Evolutionary conservation across 225 moss, liverwort and hornwort species (phyloP), one percentile per base, ranked within the genome.

Genomic region (Anthoceros angustus): DNA sequence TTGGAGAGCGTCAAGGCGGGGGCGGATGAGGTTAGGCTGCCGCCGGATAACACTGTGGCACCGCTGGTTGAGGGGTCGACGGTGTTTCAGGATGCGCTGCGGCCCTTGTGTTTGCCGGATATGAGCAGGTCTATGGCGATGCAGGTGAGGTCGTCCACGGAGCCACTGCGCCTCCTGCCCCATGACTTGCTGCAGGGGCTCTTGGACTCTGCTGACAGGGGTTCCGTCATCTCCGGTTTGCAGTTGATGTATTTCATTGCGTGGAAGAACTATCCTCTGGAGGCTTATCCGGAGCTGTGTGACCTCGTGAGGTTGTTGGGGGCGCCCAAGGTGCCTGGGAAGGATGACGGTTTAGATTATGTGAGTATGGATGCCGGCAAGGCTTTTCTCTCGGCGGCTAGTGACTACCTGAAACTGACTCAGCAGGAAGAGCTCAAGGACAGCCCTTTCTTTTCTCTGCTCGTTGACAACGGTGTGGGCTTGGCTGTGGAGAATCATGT

Each of bases 211-310:
- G 18, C 63, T 39, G 62, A 68, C 40, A 63, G 67, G 40, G 72
- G 45, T 2, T 61, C 68, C 12, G 66, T 67, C 10, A 63, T 73
- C 46, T 61, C 67, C 25, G 72, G 61, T 20, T 62, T 73, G 45
- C 67, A 73, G 68, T 63, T 73, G 62, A 73, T 73, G 67, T 73
- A 73, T 20, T 73, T 73, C 23, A 73, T 67, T 2, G 72, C 68
- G 14, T 73, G 62, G 12, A 62, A 73, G 16, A 63, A 67, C 46
- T 67, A 73, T 62, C 63, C 72, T 24, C 46, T 68, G 38, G 67
- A 73, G 66, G 72, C 67, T 63, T 73, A 62, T 42, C 62, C 67
- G 63, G 67, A 66, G 39, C 40, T 73, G 43, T 73, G 72, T 63
- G 68, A 73, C 61, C 41, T 73, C 38, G 42, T 45, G 25, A 67